Percentiles rank a stretch among this genome's conserved stretches.
These are phyloP conservation scores for Fusarium anguioides DNA, from an alignment of 2,329 filamentous ascomycete genomes.

Conservation along the genomic window DNA sequence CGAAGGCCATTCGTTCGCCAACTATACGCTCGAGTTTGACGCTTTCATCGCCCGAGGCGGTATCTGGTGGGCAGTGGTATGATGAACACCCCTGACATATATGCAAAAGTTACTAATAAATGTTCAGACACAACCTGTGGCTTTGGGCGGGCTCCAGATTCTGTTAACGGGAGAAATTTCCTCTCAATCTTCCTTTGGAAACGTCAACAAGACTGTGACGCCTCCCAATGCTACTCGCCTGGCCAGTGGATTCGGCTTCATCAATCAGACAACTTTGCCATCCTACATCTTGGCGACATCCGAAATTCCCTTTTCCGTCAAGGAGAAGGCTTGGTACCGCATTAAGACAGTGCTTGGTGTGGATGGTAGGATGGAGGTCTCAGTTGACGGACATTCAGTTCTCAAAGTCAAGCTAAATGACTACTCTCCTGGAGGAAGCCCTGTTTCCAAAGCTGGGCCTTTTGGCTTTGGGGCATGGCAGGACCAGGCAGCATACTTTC, in stretches of 20 bases:
- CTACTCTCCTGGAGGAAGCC: background rate
- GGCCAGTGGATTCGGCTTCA: constrained; percentile 1
- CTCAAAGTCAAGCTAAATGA: background rate
- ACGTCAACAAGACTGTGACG: constrained; percentile 2
- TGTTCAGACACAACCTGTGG: background rate
- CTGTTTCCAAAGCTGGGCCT: background rate
- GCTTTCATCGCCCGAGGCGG: no score
- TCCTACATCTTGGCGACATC: constrained; percentile 10
- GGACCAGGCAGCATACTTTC: constrained; percentile 12
- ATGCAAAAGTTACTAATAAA: background rate
- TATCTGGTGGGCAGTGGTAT: no score
- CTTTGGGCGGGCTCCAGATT: constrained; percentile 3
- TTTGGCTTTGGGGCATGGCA: constrained; percentile 13
- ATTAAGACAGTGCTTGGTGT: background rate
- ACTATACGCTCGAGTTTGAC: no score
- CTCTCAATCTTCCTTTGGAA: background rate
- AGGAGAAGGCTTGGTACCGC: constrained; percentile 7
- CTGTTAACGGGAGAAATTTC: background rate
- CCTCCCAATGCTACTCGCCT: background rate
- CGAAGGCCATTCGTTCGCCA: background rate
- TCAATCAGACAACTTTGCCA: constrained; percentile 8
- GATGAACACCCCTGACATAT: background rate
- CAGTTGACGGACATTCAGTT: background rate
- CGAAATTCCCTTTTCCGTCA: background rate
- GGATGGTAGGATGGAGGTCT: background rate